Conservation (phyloP, 108 stramenopile species). For the Asterionellopsis glacialis region DNA sequence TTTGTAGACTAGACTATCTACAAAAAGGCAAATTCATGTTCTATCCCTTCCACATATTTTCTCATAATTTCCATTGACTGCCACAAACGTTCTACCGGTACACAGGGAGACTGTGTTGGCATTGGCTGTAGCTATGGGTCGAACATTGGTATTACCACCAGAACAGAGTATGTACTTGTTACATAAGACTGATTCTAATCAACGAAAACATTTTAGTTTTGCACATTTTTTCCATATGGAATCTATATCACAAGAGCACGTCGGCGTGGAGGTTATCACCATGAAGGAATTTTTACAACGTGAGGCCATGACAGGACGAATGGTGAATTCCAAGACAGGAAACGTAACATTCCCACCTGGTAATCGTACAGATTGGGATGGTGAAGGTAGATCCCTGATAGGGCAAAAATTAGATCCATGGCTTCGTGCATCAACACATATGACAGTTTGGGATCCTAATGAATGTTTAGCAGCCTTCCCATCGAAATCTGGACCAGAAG, state of each 20-base stretch:
- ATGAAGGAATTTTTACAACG: conserved; percentile 83
- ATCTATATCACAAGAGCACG: conserved; percentile 67
- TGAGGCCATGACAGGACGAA: conserved; percentile 47
- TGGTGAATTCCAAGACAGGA: conserved; percentile 38
- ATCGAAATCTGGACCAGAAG: conserved; percentile 37
- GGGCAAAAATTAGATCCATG: conserved; percentile 18
- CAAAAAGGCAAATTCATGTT: background rate
- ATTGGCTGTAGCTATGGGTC: conserved; percentile 87
- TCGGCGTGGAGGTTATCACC: conserved; percentile 71
- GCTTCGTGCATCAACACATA: conserved; percentile 29
- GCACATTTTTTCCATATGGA: conserved; percentile 82
- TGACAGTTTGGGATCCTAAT: conserved; percentile 62
- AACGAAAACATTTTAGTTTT: conserved; percentile 65
- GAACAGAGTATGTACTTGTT: conserved; percentile 37
- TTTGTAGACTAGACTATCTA: too few species aligned
- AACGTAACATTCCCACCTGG: conserved; percentile 40
- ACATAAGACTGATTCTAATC: conserved; percentile 3
- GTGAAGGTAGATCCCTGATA: conserved; percentile 33
- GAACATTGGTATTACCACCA: conserved; percentile 79
- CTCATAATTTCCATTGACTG: background rate
- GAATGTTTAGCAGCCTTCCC: conserved; percentile 80
- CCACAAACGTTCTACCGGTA: conserved; percentile 16
- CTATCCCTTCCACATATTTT: background rate
- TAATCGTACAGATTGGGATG: conserved; percentile 78
- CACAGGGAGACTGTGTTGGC: conserved; percentile 71